phyloP scores from a whole-genome alignment of 2,329 filamentous ascomycete genomes.

The Trichoderma arundinaceum region DNA sequence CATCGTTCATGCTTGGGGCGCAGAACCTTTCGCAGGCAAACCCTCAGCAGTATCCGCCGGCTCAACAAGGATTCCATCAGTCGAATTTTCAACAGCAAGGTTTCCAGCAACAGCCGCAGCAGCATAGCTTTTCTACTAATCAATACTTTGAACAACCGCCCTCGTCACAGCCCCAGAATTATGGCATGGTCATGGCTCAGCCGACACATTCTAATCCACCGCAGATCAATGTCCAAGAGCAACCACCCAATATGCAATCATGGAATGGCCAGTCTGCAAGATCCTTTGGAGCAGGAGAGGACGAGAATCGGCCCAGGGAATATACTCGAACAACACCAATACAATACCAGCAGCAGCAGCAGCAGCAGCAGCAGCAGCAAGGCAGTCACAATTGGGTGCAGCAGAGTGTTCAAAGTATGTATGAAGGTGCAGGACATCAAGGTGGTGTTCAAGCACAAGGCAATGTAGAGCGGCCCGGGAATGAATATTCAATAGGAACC shows the following conservation, averaged over 20 bases:
- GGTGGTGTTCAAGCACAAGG: not conserved
- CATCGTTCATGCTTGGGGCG: not conserved
- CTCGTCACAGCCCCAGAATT: not conserved
- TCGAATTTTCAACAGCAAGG: not conserved
- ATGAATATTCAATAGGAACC: not conserved
- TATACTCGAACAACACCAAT: not conserved
- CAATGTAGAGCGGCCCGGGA: not conserved
- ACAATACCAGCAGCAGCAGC: not conserved
- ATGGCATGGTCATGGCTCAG: not conserved
- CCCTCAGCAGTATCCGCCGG: not conserved
- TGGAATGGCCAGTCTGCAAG: not conserved
- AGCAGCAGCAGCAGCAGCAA: not conserved
- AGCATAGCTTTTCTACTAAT: not conserved
- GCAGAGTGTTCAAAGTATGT: conserved; percentile 1
- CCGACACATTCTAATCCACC: not conserved
- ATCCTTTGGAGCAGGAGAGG: not conserved
- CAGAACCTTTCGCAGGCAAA: not conserved
- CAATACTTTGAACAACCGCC: not conserved
- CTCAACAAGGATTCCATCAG: not conserved
- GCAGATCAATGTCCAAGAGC: not conserved
- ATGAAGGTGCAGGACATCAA: not conserved
- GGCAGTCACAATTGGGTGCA: not conserved
- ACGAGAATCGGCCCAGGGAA: not conserved
- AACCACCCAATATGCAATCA: not conserved
- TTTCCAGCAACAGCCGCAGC: not conserved